Evolutionary conservation across 148 eudicot species (phyloP).

Genomic region (Vaccinium corymbosum): DNA sequence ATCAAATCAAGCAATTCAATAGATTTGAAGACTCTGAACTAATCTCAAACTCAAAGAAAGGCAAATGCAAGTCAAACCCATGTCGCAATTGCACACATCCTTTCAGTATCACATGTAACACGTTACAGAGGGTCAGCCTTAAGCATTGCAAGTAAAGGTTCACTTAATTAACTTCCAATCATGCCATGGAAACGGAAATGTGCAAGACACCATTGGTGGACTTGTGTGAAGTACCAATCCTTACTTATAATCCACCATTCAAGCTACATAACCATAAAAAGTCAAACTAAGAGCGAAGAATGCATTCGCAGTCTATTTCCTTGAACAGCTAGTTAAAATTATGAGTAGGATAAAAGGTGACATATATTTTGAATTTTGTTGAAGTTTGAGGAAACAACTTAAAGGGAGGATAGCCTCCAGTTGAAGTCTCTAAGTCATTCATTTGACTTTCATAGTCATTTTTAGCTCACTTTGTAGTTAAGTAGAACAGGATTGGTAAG

Average conservation of each 20-base stretch:
- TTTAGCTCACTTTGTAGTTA: background rate
- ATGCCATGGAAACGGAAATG: background rate
- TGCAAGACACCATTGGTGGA: background rate
- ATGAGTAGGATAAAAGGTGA: background rate
- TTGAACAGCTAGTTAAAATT: background rate
- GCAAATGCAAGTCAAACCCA: background rate
- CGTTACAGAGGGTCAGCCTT: background rate
- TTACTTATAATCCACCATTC: background rate
- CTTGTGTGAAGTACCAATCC: background rate
- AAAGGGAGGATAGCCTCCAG: slow-evolving; percentile 2
- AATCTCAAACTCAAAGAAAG: background rate
- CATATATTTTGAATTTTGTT: background rate
- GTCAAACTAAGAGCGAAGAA: background rate
- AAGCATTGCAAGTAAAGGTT: background rate
- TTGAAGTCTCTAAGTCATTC: background rate
- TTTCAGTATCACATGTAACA: background rate
- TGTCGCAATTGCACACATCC: background rate
- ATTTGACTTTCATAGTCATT: background rate
- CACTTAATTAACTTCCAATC: background rate
- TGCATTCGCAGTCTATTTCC: background rate
- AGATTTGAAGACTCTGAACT: background rate
- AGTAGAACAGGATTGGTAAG: background rate
- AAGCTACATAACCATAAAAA: background rate
- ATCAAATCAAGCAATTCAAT: background rate
- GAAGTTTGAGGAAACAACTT: background rate